These are phyloP conservation scores for Batkoa obscura DNA, from an alignment of 371 early-diverging fungal genomes.

Conservation along the genomic window DNA sequence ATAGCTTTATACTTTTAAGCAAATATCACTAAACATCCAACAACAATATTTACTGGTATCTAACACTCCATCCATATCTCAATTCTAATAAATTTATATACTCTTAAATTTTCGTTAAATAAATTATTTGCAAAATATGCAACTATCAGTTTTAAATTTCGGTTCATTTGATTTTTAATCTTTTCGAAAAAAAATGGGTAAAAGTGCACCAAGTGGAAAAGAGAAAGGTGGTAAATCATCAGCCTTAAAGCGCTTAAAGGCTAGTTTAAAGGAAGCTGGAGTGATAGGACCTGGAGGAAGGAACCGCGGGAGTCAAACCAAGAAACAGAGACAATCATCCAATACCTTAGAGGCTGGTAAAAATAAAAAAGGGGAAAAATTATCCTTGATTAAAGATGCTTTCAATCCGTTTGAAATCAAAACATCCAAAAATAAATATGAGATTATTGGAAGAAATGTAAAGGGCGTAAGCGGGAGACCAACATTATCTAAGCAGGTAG, in stretches of 20 bases:
- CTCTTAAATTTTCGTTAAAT: too few relatives aligned
- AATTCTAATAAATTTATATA: too few relatives aligned
- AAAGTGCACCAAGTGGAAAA: too few relatives aligned
- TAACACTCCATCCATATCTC: too few relatives aligned
- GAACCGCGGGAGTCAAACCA: slow-evolving; percentile 34
- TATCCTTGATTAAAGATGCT: slow-evolving; percentile 27
- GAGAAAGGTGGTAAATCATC: slow-evolving; percentile 11
- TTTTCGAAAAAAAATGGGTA: too few relatives aligned
- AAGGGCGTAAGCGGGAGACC: slow-evolving; percentile 73
- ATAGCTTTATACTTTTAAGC: too few relatives aligned
- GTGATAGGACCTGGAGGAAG: slow-evolving; percentile 50
- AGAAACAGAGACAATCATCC: slow-evolving; percentile 26
- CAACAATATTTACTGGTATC: too few relatives aligned
- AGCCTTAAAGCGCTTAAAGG: slow-evolving; percentile 60
- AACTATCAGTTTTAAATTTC: too few relatives aligned
- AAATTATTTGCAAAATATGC: too few relatives aligned
- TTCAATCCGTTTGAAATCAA: slow-evolving; percentile 85
- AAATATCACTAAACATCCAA: too few relatives aligned
- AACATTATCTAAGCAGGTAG: slow-evolving; percentile 52
- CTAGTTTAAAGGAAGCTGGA: slow-evolving; percentile 50
- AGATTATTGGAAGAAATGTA: slow-evolving; percentile 69
- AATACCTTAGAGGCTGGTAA: slow-evolving; percentile 27
- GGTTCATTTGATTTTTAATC: too few relatives aligned
- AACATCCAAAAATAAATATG: slow-evolving; percentile 51
- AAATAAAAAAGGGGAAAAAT: slow-evolving; percentile 25